Evolutionary conservation across 805 yeast species (phyloP), one percentile per base, ranked within the genome.

Genomic region (Clavispora fructus): DNA sequence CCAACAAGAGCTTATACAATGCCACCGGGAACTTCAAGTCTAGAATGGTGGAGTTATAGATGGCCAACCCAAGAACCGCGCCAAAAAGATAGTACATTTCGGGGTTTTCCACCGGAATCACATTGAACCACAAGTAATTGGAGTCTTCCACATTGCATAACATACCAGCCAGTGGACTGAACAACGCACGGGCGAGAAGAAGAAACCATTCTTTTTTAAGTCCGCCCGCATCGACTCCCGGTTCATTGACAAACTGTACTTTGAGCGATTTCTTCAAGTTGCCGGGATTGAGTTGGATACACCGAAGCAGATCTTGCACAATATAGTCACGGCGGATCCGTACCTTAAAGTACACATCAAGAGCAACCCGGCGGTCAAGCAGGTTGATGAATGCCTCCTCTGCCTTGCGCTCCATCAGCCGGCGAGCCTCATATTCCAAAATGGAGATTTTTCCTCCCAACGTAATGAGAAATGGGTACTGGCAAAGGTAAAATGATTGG

Each of bases 201-300:
- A 81, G 70, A 63, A 94, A 91, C 99, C 99, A 92, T 59, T 92
- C 99, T 59, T 90, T 91, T 56, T 85, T 80, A 48, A 92, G 73
- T 0, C 99, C 99, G 2, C 99, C 98, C 0, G 90, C 97, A 68
- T 92, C 99, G 19, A 92, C 78, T 0, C 98, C 99, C 0, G 91
- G 95, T 59, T 92, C 99, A 48, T 83, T 83, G 4, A 84, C 68
- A 62, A 94, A 92, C 56, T 87, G 91, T 8, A 94, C 84, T 50
- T 80, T 76, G 28, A 92, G 64, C 1, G 88, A 78, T 58, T 91
- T 90, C 55, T 85, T 81, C 47, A 90, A 70, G 57, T 87, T 87
- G 10, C 63, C 61, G 37, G 70, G 73, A 55, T 80, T 80, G 3
- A 71, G 64, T 54, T 81, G 77, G 31, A 85, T 78, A 29, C 79